Conservation (phyloP, 768 basidiomycete species). For the Mycena latifolia region DNA sequence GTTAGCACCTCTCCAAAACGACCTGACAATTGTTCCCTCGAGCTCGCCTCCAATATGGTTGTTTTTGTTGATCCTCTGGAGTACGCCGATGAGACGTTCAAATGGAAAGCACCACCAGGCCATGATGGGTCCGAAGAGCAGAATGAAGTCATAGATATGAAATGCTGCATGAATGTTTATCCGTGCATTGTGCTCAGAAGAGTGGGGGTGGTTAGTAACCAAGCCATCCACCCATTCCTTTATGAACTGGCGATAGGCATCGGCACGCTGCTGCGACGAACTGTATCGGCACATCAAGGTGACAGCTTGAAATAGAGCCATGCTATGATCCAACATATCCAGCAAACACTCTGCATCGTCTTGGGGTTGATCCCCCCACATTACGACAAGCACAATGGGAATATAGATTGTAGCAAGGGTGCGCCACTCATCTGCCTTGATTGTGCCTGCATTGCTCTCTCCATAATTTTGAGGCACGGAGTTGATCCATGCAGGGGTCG, state of each 20-base stretch:
- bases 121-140: slow-evolving; percentile 47
- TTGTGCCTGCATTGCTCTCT: slow-evolving; percentile 40
- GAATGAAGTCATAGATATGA: slow-evolving; percentile 48
- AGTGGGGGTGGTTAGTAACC: slow-evolving; percentile 36
- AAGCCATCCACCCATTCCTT: slow-evolving; percentile 40
- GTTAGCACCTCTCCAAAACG: slow-evolving; percentile 3
- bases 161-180: slow-evolving; percentile 45
- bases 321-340: slow-evolving; percentile 42
- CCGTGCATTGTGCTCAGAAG: neutral
- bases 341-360: slow-evolving; percentile 14
- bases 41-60: slow-evolving; percentile 39
- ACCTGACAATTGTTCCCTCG: neutral
- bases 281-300: slow-evolving; percentile 33
- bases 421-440: slow-evolving; percentile 54
- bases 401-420: slow-evolving; percentile 44
- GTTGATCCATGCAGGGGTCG: slow-evolving; percentile 41
- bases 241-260: slow-evolving; percentile 28
- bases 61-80: slow-evolving; percentile 48
- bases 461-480: slow-evolving; percentile 45
- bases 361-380: slow-evolving; percentile 15
- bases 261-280: slow-evolving; percentile 15
- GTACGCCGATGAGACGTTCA: slow-evolving; percentile 48
- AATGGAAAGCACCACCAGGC: slow-evolving; percentile 56
- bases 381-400: slow-evolving; percentile 45
- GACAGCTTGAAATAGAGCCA: slow-evolving; percentile 42